Evolutionary conservation across 1,139 yeast genomes (phyloP), one percentile per base, ranked within the genome.

Genomic region (Zygoascus sp.): DNA sequence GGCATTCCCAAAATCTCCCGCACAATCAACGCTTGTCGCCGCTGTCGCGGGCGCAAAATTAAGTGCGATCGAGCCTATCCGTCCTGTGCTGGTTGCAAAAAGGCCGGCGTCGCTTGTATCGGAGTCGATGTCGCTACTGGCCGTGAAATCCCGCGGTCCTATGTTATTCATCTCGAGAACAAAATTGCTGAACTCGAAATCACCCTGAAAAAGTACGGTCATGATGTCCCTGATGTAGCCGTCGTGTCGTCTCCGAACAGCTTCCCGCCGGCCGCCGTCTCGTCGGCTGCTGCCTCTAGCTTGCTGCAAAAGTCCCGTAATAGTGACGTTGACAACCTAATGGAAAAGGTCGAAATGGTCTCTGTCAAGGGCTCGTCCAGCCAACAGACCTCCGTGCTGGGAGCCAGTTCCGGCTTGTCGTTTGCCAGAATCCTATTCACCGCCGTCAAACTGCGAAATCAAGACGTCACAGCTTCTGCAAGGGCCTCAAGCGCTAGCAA

Each of bases 101-200:
- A 79, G 56, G 82, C 84, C 15, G 77, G 79, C 5, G 81, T 71
- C 2, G 85, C 83, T 15, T 88, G 96, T 65, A 80, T 87, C 17
- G 89, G 95, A 0, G 65, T 86, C 10, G 96, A 89, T 62, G 88
- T 95, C 0, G 88, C 88, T 3, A 85, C 96, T 0, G 95, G 96
- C 0, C 69, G 95, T 49, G 89, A 84, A 54, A 79, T 88, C 1
- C 95, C 96, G 0, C 68, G 97, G 41, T 81, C 89, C 9, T 88
- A 89, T 59, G 79, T 87, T 5, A 75, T 80, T 13, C 83, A 82
- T 57, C 66, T 89, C 48, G 96, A 89, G 60, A 81, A 79, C 47
- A 69, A 80, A 36, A 70, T 88, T 2, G 72, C 74, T 11, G 65
- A 67, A 15, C 68, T 88, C 52, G 89, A 85, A 60, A 57, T 58